Evolutionary conservation across 1,284 basidiomycete species (phyloP), one percentile per base, ranked within the genome.

Genomic region (Rhizoctonia solani): DNA sequence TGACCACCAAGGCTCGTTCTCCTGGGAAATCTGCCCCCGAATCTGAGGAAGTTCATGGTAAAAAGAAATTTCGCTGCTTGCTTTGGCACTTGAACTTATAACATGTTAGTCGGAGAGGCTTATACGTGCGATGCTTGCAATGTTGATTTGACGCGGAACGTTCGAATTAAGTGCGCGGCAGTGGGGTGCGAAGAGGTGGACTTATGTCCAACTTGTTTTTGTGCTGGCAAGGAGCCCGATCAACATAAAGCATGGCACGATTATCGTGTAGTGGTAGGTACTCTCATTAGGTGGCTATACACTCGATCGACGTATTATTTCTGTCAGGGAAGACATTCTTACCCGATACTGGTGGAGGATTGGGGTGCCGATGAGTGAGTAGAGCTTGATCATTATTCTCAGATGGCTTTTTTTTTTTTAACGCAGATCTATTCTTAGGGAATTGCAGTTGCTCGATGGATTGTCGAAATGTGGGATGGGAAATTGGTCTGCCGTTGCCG

Each of bases 331-430:
- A 85, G 97, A 73, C 92, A 96, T 75, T 93, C 94, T 6, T 94
- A 96, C 76, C 96, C 96, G 3, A 97, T 99, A 74, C 97, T 98
- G 74, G 85, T 87, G 13, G 87, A 91, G 69, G 94, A 97, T 75
- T 99, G 96, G 96, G 96, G 95, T 37, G 97, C 95, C 8, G 96
- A 99, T 78, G 96, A 99, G 89, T 93, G 74, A 77, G 87, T 80
- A 23, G 6, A 46, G 21, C 19, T 46, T 29, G 27, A n/a, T n/a
- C n/a, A n/a, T n/a, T 59, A 25, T 19, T 4, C 54, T 23, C 25
- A 47, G 21, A 54, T 50, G 30, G 25, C 50, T 21, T 47, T 63
- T 30, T 32, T 39, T 37, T 25, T 47, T 54, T 42, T 53, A 21
- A 68, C 59, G 67, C 69, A 49, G 27, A 16, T 58, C 21, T 32